A percentile compares a stretch with the other conserved stretches of the same genome.
Evolutionary conservation across 2,329 filamentous ascomycete species (phyloP).

Genomic region (Curvularia sp.): DNA sequence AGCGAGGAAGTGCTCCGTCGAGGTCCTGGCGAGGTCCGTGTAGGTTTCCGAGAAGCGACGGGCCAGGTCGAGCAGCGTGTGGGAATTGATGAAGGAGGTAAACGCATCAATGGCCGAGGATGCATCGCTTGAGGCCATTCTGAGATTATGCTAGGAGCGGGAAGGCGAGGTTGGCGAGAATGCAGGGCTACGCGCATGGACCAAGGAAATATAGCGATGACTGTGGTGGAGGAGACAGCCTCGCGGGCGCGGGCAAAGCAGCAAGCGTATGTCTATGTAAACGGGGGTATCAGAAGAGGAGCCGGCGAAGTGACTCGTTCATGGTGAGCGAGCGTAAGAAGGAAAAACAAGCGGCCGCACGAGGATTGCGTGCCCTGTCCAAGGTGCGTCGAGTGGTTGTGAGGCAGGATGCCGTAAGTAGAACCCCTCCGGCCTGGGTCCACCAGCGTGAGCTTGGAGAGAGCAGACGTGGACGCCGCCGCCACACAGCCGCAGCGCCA

Average conservation of each 20-base stretch:
- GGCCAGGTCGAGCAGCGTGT: conserved; percentile 44
- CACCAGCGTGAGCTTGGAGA: background rate
- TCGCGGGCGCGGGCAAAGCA: conserved; percentile 2
- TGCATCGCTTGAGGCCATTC: conserved; percentile 28
- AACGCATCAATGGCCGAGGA: conserved; percentile 37
- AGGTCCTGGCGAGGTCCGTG: conserved; percentile 41
- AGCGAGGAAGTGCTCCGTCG: conserved; percentile 50
- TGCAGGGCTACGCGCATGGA: conserved; percentile 16
- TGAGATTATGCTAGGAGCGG: conserved; percentile 11
- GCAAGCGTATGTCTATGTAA: conserved; percentile 1
- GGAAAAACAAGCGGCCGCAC: conserved; percentile 3
- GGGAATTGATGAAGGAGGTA: conserved; percentile 43
- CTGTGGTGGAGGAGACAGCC: conserved; percentile 1
- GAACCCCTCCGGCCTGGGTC: conserved; percentile 26
- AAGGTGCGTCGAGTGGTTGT: conserved; percentile 6
- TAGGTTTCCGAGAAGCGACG: conserved; percentile 48
- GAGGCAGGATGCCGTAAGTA: conserved; percentile 22
- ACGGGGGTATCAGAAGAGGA: conserved; percentile 9
- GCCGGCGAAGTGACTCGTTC: conserved; percentile 7
- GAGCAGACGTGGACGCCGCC: background rate
- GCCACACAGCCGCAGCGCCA: conserved; percentile 13
- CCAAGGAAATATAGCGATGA: conserved; percentile 5
- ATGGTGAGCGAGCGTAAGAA: conserved; percentile 11
- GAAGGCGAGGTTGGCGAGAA: conserved; percentile 7
- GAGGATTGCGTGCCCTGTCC: conserved; percentile 1